Base-by-base conservation (phyloP, 2,329 filamentous ascomycete species). In the Colletotrichum viniferum region DNA sequence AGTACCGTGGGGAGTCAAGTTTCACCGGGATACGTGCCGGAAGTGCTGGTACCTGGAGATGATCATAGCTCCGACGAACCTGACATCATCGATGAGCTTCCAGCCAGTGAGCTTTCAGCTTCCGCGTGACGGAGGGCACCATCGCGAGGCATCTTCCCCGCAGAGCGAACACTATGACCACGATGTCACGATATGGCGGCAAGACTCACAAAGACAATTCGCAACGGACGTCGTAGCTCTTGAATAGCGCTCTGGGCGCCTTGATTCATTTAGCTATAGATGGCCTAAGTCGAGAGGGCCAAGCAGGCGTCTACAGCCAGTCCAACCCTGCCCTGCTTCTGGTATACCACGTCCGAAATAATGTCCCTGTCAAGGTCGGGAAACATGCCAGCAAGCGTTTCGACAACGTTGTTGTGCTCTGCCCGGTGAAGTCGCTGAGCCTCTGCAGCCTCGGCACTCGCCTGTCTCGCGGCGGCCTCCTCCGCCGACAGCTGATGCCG, bases 311-410 rank as follows among this genome's bases (percentile, higher is more conserved):
- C 95, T 55, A 97, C 95, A n/a, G 95, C 95, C 79, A 95, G 87
- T 52, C 94, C 94, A 80, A 97, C 94, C 84, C 94, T 96, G 82
- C 97, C 97, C 85, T 98, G 94, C 86, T 99, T 98, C 87, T 97
- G 92, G 83, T 96, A 93, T 30, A 99, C 97, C 55, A 99, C 97
- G 86, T 99, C 97, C 80, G 96, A 96, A 82, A 99, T 98, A 48
- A 99, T 91, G 64, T 99, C 97, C 80, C 92, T 92, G 83, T 99
- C 97, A 66, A 99, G 87, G 81, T 97, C 96, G 1, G 97, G 97
- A 83, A 99, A 99, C 97, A 99, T 99, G 79, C 95, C 94, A 63
- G 95, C 93, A 73, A 99, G 86, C 43, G 97, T 98, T 85, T 98
- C 97, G 4, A 98, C 96, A 9, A 99, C 93, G 79, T 96, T 96